Evolutionary conservation across 208 protist species (phyloP).

Genomic region (Eutreptiella sp.): DNA sequence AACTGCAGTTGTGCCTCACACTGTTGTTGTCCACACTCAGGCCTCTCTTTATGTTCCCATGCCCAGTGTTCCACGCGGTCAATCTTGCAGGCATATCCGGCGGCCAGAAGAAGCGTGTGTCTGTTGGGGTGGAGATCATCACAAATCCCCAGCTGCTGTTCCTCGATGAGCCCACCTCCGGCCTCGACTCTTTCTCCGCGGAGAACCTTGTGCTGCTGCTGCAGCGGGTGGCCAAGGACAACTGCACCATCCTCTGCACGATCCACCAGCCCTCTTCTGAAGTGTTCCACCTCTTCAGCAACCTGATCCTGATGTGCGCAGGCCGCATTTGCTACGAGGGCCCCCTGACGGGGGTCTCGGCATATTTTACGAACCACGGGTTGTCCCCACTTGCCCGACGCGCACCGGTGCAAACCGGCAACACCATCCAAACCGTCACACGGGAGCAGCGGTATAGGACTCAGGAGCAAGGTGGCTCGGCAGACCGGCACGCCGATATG

Average conservation of each 20-base stretch:
- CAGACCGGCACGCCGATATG: too few relatives aligned
- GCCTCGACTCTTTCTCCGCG: slow-evolving; percentile 44
- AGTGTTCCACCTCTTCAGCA: slow-evolving; percentile 58
- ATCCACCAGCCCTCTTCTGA: slow-evolving; percentile 57
- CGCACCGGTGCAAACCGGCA: background rate
- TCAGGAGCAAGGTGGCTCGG: too few relatives aligned
- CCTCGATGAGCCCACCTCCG: slow-evolving; percentile 66
- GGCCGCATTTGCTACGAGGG: slow-evolving; percentile 42
- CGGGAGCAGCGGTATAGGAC: too few relatives aligned
- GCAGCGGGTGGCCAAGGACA: slow-evolving; percentile 27
- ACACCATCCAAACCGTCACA: too few relatives aligned
- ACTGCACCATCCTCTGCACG: slow-evolving; percentile 46
- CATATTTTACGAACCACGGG: too few relatives aligned
- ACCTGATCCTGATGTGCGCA: slow-evolving; percentile 43
- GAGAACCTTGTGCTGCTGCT: slow-evolving; percentile 35
- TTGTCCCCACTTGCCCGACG: background rate
- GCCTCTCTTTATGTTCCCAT: too few relatives aligned
- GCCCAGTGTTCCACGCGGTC: too few relatives aligned
- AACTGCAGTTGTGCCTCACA: too few relatives aligned
- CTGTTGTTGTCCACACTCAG: too few relatives aligned
- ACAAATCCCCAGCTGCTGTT: slow-evolving; percentile 47
- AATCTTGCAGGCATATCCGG: slow-evolving; percentile 31
- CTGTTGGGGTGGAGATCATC: slow-evolving; percentile 54
- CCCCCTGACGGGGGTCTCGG: slow-evolving; percentile 2
- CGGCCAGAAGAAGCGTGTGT: slow-evolving; percentile 49